Evolutionary conservation across 2,329 filamentous ascomycete genomes (phyloP), one percentile per base, ranked within the genome.

Genomic region (Nannizziopsis barbatae): DNA sequence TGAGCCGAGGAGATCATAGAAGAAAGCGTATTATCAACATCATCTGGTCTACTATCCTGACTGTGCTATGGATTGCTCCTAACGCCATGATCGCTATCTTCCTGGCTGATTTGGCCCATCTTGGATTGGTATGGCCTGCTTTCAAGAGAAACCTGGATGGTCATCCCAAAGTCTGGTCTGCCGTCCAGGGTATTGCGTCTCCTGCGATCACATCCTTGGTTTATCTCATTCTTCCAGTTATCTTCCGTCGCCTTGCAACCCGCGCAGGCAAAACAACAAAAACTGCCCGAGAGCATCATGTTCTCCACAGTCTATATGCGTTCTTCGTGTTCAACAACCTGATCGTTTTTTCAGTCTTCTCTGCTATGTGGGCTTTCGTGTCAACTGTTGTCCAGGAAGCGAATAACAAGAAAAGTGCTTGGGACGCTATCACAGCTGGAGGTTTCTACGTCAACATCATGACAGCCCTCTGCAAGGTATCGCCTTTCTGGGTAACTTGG

Each of bases 321-420:
- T 98, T 98, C 71, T 98, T 98, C 66, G 79, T 95, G 45, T 88
- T 98, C 74, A 98, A 98, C 76, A 96, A 96, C 62, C 68, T 98
- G 48, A 72, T 98, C 56, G 81, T 96, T 50, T 96, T 96, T 66
- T 95, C 89, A 9, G 72, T 95, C 11, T 96, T 96, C 65, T 86
- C 85, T 39, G 81, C 86, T 1, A 68, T 88, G 12, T 95, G 86
- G 80, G 71, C 72, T 1, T 88, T 89, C 58, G 71, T 88, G 7
- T 69, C 80, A 0, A 71, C 71, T 3, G 79, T 94, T 33, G 70
- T 89, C 40, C 62, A 76, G 2, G 68, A 75, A 39, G 78, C 78
- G 0, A 64, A 73, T 2, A 66, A 74, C 0, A 75, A 79, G 35
- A 68, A 74, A 14, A 73, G 82, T 56, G 77, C 80, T 9, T 86